phyloP scores from a whole-genome alignment of 2,329 filamentous ascomycete genomes.

The Fusarium buxicola region DNA sequence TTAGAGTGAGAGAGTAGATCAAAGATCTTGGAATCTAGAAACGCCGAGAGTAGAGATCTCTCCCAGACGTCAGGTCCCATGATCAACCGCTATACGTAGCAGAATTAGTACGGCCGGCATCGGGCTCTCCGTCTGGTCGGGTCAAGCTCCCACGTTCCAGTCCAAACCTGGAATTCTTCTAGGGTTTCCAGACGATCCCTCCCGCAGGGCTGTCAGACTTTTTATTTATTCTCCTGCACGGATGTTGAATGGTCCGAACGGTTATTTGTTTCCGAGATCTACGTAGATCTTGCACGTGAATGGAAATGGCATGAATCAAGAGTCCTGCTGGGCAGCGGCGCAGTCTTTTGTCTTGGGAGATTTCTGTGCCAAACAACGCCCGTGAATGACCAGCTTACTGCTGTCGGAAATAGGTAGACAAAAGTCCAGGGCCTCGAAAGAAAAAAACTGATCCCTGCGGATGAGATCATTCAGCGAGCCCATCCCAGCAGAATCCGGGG shows the following conservation, averaged over 20 bases:
- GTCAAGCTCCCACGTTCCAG: neutral
- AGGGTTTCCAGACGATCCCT: constrained; percentile 15
- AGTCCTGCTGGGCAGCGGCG: neutral
- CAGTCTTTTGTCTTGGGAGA: neutral
- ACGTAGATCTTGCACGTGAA: constrained; percentile 4
- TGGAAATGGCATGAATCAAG: neutral
- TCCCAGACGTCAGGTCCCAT: no score
- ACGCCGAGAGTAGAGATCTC: no score
- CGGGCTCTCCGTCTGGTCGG: constrained; percentile 16
- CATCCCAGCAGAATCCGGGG: constrained; percentile 30
- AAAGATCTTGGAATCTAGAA: no score
- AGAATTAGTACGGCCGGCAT: constrained; percentile 1
- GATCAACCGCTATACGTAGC: no score
- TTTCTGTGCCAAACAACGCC: neutral
- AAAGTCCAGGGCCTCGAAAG: neutral
- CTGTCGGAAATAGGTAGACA: constrained; percentile 1
- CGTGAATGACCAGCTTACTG: neutral
- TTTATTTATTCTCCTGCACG: neutral
- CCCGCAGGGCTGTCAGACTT: constrained; percentile 5
- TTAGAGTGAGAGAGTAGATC: no score
- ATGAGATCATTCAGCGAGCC: constrained; percentile 21
- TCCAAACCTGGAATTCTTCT: neutral
- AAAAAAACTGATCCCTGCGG: constrained; percentile 15
- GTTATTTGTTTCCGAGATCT: constrained; percentile 6
- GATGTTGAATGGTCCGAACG: neutral